Evolutionary conservation across 2,329 filamentous ascomycete species (phyloP).

Genomic region (Aureobasidium sp.): DNA sequence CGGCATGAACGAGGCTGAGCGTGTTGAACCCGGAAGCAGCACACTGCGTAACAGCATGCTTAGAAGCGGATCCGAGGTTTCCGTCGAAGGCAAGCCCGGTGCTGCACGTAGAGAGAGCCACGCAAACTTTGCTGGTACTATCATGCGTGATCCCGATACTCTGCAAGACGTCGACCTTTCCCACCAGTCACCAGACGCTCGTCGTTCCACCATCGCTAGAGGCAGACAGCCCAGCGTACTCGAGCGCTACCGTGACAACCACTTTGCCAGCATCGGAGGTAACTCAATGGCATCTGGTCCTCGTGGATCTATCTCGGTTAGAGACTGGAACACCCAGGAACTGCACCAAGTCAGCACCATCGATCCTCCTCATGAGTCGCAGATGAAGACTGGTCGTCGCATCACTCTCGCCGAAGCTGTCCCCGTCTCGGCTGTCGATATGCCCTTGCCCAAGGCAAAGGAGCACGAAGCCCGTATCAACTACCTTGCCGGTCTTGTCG

Average conservation of each 20-base stretch:
- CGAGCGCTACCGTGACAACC: not conserved
- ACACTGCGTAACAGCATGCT: not conserved
- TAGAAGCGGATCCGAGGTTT: not conserved
- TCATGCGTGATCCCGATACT: conserved; percentile 3
- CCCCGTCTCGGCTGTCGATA: conserved; percentile 2
- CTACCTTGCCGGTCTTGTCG: conserved; percentile 39
- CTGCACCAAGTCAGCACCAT: not conserved
- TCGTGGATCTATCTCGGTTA: not conserved
- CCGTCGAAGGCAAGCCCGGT: not conserved
- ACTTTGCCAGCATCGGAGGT: conserved; percentile 1
- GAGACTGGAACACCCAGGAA: conserved; percentile 3
- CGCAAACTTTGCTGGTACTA: not conserved
- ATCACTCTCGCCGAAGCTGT: conserved; percentile 9
- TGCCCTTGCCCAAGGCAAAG: conserved; percentile 8
- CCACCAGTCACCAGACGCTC: not conserved
- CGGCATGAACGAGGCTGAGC: not conserved
- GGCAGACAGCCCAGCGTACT: conserved; percentile 4
- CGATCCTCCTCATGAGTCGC: conserved; percentile 4
- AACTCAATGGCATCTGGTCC: not conserved
- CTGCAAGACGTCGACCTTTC: not conserved
- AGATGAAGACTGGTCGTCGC: not conserved
- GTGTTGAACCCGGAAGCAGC: not conserved
- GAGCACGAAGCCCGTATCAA: conserved; percentile 29
- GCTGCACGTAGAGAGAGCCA: not conserved
- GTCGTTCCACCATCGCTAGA: not conserved